phyloP scores from a whole-genome alignment of 495 filamentous ascomycete species.

The Darksidea phi region DNA sequence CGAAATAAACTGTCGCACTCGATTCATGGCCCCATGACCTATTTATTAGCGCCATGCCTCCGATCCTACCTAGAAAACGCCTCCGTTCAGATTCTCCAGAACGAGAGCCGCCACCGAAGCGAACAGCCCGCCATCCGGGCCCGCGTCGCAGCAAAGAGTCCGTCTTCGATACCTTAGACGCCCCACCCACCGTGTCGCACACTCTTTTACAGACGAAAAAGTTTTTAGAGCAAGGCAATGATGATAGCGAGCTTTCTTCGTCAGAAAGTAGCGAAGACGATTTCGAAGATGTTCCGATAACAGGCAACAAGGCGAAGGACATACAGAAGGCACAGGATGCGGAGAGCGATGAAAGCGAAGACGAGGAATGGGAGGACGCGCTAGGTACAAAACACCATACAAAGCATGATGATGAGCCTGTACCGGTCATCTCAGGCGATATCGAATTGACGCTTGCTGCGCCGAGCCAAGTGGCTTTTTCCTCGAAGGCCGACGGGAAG shows the following conservation, averaged over 20 bases:
- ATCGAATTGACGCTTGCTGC: constrained; percentile 68
- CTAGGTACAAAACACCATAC: constrained; percentile 37
- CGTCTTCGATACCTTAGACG: constrained; percentile 68
- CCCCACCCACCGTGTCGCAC: constrained; percentile 46
- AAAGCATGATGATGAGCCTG: constrained; percentile 26
- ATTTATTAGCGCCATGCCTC: constrained; percentile 34
- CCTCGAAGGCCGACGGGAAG: constrained; percentile 58
- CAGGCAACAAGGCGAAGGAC: constrained; percentile 3
- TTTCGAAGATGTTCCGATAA: constrained; percentile 59
- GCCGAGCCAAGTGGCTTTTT: constrained; percentile 42
- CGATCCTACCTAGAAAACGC: constrained; percentile 40
- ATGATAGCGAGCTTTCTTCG: constrained; percentile 66
- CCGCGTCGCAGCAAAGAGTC: constrained; percentile 18
- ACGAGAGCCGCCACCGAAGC: constrained; percentile 28
- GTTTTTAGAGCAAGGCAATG: constrained; percentile 51
- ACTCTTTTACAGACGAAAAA: constrained; percentile 53
- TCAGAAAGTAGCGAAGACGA: constrained; percentile 47
- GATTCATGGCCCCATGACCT: too few relatives aligned
- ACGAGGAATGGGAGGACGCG: constrained; percentile 89
- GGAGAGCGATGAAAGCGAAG: constrained; percentile 60
- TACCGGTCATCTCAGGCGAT: constrained; percentile 49
- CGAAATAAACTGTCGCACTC: too few relatives aligned
- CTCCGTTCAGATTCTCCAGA: constrained; percentile 33
- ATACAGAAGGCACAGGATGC: constrained; percentile 27
- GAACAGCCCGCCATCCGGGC: not conserved